Percentiles rank a stretch among this genome's conserved stretches.
phyloP scores from a whole-genome alignment of 305 asterid genomes.

The Euphrasia arctica region DNA sequence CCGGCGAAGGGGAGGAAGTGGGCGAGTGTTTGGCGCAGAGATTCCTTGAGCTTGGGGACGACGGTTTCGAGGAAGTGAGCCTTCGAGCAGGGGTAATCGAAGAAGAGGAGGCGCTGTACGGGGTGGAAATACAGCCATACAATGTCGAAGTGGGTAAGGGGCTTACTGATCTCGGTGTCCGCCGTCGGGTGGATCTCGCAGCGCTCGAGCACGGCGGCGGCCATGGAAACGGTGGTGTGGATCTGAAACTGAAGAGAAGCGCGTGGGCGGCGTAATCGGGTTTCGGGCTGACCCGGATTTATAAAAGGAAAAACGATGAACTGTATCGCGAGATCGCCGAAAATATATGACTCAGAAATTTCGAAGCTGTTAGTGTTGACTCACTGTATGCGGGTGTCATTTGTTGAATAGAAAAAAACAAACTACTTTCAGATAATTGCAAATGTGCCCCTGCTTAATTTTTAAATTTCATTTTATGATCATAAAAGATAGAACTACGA shows the following conservation, averaged over 20 bases:
- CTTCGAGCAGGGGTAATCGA: slow-evolving; percentile 34
- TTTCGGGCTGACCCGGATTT: not conserved
- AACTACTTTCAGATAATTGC: not conserved
- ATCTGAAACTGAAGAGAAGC: not conserved
- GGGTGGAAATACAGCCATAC: slow-evolving; percentile 43
- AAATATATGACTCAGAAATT: not conserved
- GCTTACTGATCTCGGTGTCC: slow-evolving; percentile 32
- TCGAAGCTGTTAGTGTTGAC: slow-evolving; percentile 6
- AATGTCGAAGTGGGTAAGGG: slow-evolving; percentile 44
- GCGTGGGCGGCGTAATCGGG: not conserved
- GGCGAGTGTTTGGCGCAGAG: slow-evolving; percentile 30
- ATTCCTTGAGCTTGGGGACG: slow-evolving; percentile 33
- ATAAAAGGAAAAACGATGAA: not conserved
- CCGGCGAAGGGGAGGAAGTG: slow-evolving; percentile 50
- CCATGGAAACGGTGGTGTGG: slow-evolving; percentile 23
- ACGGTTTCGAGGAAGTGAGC: slow-evolving; percentile 27
- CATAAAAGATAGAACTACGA: no score
- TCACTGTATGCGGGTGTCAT: not conserved
- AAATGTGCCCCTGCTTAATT: not conserved
- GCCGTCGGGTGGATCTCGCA: slow-evolving; percentile 29
- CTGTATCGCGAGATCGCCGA: not conserved
- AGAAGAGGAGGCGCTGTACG: slow-evolving; percentile 45
- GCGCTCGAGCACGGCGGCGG: slow-evolving; percentile 34
- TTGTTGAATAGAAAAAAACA: not conserved
- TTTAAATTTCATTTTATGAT: no score